phyloP scores from a whole-genome alignment of 2,329 filamentous ascomycete genomes.

The Apiospora aurea region DNA sequence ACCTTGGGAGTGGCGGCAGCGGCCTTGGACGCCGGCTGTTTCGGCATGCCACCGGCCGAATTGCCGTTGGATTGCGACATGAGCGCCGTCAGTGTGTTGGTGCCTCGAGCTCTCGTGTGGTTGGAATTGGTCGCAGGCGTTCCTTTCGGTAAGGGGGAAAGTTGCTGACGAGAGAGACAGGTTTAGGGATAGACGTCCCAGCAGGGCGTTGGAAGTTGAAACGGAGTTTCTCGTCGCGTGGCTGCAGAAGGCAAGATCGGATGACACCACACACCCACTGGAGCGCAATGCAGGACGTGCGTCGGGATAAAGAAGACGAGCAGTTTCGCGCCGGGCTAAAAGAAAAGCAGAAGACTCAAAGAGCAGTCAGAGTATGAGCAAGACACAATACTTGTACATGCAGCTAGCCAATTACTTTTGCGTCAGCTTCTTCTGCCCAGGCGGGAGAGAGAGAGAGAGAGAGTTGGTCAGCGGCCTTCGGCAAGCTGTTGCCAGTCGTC shows the following conservation, averaged over 20 bases:
- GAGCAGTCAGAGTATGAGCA: not conserved
- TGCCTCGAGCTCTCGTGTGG: not conserved
- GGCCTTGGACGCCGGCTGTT: conserved; percentile 63
- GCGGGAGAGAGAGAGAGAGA: conserved; percentile 4
- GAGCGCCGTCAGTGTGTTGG: conserved; percentile 4
- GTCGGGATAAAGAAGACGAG: not conserved
- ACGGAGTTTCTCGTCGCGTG: conserved; percentile 12
- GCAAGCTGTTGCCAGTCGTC: not conserved
- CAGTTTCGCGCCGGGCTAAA: not conserved
- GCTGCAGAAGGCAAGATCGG: conserved; percentile 3
- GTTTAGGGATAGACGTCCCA: not conserved
- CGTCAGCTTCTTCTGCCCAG: not conserved
- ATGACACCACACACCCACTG: conserved; percentile 19
- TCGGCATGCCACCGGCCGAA: conserved; percentile 50
- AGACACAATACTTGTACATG: not conserved
- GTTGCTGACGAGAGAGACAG: not conserved
- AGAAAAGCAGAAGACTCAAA: not conserved
- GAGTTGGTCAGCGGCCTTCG: conserved; percentile 11
- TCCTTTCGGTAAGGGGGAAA: not conserved
- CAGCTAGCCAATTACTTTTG: not conserved
- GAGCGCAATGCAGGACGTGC: not conserved
- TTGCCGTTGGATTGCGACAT: conserved; percentile 49
- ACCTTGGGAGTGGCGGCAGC: conserved; percentile 61
- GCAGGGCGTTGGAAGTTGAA: not conserved
- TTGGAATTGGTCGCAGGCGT: not conserved